Base-by-base conservation (phyloP, 805 yeast genomes). In the Myxozyma udenii region DNA sequence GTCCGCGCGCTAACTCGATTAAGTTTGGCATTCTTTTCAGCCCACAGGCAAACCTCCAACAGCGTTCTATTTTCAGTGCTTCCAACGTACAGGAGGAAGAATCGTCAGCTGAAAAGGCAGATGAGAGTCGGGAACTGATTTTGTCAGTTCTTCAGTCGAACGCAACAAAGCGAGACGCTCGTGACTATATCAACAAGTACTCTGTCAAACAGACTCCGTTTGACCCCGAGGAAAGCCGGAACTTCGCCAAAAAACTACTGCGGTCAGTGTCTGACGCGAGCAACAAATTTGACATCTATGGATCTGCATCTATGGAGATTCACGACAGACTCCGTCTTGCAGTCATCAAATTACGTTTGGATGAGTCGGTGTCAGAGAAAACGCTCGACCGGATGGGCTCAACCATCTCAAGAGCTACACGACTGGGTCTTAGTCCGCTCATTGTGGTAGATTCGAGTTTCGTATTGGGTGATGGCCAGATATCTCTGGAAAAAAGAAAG, bases 81-180 rank as follows among this genome's bases (percentile, higher is more conserved):
- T n/a, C 33, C 33, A 9, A 48, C 19, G 44, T 40, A 12, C 35
- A 38, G 16, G 44, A 36, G 21, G 51, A 46, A 19, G 22, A 37
- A 14, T 37, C 14, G 16, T 18, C 23, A 3, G 44, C 23, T 4
- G 51, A 42, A 23, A 50, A 46, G 9, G 26, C 47, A 24, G 30
- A 41, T 3, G 55, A 51, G 18, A 43, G 48, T 41, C 41, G 38
- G 18, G 87, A 86, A 48, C 71, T 91, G 45, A 83, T 91, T n/a
- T 71, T 88, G 16, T 83, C 96, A 1, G 89, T 91, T 22, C 73
- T 91, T 51, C 84, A 84, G 62, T 83, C 96, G 1, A 87, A 97
- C 3, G 95, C 97, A 4, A 91, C 98, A 0, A 90, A 88, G 66
- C 74, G 98, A 54, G 98, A 91, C 64, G 95, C 96, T 3, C 77